Percentiles rank a stretch among this genome's conserved stretches.
Evolutionary conservation across 768 basidiomycete species (phyloP).

Genomic region (Candolleomyces efflorescens): DNA sequence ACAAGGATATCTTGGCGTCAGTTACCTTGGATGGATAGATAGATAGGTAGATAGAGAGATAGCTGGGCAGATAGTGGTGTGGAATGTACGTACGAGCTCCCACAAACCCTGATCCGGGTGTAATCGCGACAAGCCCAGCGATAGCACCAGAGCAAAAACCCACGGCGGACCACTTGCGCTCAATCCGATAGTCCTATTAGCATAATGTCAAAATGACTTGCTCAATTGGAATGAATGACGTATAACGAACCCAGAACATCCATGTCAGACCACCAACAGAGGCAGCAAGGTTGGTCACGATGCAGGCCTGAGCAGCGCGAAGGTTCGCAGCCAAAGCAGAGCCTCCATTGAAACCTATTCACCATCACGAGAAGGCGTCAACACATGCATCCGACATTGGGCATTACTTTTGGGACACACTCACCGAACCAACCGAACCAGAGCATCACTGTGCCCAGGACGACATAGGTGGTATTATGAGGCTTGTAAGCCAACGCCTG

Average conservation of each 20-base stretch:
- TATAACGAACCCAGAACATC: conserved; percentile 74
- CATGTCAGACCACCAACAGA: conserved; percentile 82
- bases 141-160: conserved; percentile 97
- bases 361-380: neutral
- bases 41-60: no score
- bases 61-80: no score
- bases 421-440: conserved; percentile 94
- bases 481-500: conserved; percentile 89
- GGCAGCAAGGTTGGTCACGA: conserved; percentile 91
- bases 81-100: conserved; percentile 50
- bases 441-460: conserved; percentile 87
- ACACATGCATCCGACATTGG: no score
- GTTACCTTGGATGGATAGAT: no score
- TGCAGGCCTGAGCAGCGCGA: conserved; percentile 82
- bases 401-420: no score
- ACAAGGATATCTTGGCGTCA: no score
- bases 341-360: conserved; percentile 76
- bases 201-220: no score
- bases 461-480: conserved; percentile 90
- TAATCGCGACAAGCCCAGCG: conserved; percentile 85
- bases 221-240: neutral
- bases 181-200: conserved; percentile 81
- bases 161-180: conserved; percentile 90
- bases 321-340: conserved; percentile 86
- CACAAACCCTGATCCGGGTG: conserved; percentile 80